Conservation (phyloP, 768 basidiomycete species). For the Hydnomerulius pinastri region DNA sequence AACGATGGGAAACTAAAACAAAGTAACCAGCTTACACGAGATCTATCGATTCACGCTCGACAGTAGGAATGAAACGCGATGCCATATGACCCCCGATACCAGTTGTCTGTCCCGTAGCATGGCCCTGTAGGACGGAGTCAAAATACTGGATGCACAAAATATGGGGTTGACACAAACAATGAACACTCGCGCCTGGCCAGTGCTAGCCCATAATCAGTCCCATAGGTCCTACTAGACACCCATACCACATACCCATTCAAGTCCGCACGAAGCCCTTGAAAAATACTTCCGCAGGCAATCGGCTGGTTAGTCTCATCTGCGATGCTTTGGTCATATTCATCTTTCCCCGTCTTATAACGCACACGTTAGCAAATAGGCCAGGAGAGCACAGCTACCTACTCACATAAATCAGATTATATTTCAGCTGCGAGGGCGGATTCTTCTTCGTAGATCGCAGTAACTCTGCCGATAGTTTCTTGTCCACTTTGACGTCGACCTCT, state of each 20-base stretch:
- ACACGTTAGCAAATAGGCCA: not conserved
- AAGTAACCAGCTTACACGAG: slow-evolving; percentile 58
- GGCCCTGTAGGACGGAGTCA: slow-evolving; percentile 54
- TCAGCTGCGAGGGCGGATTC: slow-evolving; percentile 75
- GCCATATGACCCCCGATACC: slow-evolving; percentile 73
- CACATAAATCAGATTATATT: slow-evolving; percentile 85
- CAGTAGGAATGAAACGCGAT: slow-evolving; percentile 91
- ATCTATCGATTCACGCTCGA: slow-evolving; percentile 93
- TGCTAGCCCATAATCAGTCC: slow-evolving; percentile 38
- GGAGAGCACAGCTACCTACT: slow-evolving; percentile 20
- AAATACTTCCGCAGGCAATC: slow-evolving; percentile 72
- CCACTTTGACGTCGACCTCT: slow-evolving; percentile 58
- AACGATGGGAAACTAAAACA: not conserved
- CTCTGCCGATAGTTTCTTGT: slow-evolving; percentile 68
- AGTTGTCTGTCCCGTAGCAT: slow-evolving; percentile 90
- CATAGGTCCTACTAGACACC: slow-evolving; percentile 15
- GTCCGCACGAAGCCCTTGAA: slow-evolving; percentile 85
- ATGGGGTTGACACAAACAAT: slow-evolving; percentile 59
- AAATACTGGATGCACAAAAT: not conserved
- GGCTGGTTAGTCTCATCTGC: slow-evolving; percentile 64
- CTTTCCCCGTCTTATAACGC: slow-evolving; percentile 67
- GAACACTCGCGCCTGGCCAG: slow-evolving; percentile 76
- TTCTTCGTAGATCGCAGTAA: slow-evolving; percentile 94
- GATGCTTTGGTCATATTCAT: slow-evolving; percentile 73
- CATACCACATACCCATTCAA: slow-evolving; percentile 64